These are phyloP conservation scores for Epichloe coenophiala DNA, from an alignment of 2,329 filamentous ascomycete genomes.

Conservation along the genomic window DNA sequence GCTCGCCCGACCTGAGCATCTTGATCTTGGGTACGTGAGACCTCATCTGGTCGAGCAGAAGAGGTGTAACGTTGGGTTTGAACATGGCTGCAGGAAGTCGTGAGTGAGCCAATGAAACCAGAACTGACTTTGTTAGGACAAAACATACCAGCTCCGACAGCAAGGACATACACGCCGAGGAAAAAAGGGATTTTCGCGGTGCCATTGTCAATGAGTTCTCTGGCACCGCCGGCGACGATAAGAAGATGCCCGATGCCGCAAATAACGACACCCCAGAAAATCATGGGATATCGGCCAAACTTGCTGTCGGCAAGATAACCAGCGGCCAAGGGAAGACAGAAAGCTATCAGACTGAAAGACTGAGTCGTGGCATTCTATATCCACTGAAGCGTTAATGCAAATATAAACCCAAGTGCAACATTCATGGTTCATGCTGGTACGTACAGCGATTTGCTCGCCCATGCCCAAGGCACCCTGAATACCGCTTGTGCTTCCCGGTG, in stretches of 20 bases:
- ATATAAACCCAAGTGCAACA: no score
- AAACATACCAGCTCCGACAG: constrained; percentile 43
- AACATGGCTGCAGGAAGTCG: constrained; percentile 30
- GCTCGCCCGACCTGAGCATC: constrained; percentile 38
- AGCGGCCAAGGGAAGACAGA: constrained; percentile 40
- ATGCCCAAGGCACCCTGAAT: constrained; percentile 46
- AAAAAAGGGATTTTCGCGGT: constrained; percentile 41
- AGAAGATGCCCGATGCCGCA: constrained; percentile 58
- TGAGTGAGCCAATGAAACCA: neutral
- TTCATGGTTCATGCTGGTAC: neutral
- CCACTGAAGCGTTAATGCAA: no score
- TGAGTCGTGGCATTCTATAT: constrained; percentile 19
- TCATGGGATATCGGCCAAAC: constrained; percentile 58
- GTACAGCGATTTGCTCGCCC: constrained; percentile 22
- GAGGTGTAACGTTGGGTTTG: constrained; percentile 59
- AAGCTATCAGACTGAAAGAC: constrained; percentile 43
- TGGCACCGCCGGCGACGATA: constrained; percentile 46
- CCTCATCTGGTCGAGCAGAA: constrained; percentile 53
- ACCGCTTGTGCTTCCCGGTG: constrained; percentile 21
- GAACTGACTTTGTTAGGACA: no score
- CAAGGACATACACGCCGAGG: constrained; percentile 41
- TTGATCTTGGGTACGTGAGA: constrained; percentile 28
- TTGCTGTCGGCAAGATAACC: constrained; percentile 52
- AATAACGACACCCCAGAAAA: constrained; percentile 52
- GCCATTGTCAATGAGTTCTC: constrained; percentile 28